phyloP scores from a whole-genome alignment of 176 grass and related monocot species.

The Musa troglodytarum region DNA sequence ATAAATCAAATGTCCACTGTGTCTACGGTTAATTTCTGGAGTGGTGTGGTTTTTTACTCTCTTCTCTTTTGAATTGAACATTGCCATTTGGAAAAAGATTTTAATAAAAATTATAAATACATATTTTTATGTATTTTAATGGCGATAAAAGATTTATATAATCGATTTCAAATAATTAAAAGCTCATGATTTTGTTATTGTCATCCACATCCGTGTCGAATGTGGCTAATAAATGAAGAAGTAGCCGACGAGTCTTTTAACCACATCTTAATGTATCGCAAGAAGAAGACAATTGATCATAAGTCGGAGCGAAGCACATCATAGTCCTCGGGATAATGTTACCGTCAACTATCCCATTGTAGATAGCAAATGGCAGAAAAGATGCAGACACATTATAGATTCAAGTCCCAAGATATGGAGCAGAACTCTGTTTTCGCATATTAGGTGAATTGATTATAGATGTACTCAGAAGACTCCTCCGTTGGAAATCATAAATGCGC shows the following conservation, averaged over 20 bases:
- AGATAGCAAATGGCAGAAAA: slow-evolving; percentile 44
- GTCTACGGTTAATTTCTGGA: no score
- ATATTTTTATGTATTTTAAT: no score
- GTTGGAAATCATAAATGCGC: background rate
- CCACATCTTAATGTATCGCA: slow-evolving; percentile 59
- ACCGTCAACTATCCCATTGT: slow-evolving; percentile 39
- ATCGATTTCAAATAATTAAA: no score
- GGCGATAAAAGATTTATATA: no score
- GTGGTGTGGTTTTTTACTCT: no score
- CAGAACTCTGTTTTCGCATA: background rate
- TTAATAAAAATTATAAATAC: no score
- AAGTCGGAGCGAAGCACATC: slow-evolving; percentile 41
- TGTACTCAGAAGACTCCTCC: slow-evolving; percentile 4
- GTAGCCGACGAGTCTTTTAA: slow-evolving; percentile 59
- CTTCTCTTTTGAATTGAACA: no score
- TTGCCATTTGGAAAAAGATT: no score
- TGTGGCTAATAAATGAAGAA: slow-evolving; percentile 52
- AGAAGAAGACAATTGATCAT: background rate
- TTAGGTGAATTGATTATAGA: slow-evolving; percentile 1
- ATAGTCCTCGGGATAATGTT: slow-evolving; percentile 44
- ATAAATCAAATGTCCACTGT: no score
- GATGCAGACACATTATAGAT: background rate
- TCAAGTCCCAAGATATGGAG: background rate
- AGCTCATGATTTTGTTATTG: no score
- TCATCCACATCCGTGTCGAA: no score